phyloP scores from a whole-genome alignment of 2,329 filamentous ascomycete genomes.

The Paramyrothecium sp. region DNA sequence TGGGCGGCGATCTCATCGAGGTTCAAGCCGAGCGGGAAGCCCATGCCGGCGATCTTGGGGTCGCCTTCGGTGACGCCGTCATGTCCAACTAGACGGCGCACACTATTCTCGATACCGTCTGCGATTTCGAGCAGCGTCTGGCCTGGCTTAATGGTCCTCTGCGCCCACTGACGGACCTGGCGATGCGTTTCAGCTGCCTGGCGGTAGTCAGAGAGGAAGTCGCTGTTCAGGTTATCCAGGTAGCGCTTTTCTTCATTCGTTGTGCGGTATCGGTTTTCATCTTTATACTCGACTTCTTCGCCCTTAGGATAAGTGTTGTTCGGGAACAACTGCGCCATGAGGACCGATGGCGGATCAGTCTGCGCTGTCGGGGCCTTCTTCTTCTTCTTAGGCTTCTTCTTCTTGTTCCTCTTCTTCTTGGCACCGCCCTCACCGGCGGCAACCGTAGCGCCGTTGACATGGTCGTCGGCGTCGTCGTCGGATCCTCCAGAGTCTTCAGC shows the following conservation, averaged over 20 bases:
- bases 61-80: constrained; percentile 73
- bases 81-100: constrained; percentile 72
- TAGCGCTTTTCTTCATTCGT: constrained; percentile 22
- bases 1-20: constrained; percentile 80
- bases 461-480: not conserved
- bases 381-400: constrained; percentile 23
- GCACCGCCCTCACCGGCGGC: constrained; percentile 1
- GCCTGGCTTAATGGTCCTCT: constrained; percentile 75
- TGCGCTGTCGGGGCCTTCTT: constrained; percentile 19
- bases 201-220: constrained; percentile 72
- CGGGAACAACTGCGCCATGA: constrained; percentile 25
- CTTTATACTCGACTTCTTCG: constrained; percentile 22
- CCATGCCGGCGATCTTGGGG: constrained; percentile 71
- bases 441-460: not conserved
- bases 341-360: constrained; percentile 30
- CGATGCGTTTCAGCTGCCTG: constrained; percentile 78
- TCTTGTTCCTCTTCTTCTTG: constrained; percentile 23
- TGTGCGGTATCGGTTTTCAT: constrained; percentile 16
- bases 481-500: not conserved
- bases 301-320: constrained; percentile 24
- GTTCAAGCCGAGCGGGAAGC: constrained; percentile 78
- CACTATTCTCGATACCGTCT: constrained; percentile 76
- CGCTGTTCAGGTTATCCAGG: constrained; percentile 16
- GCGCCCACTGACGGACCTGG: constrained; percentile 77
- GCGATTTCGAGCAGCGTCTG: constrained; percentile 75